Evolutionary conservation across 164 flowering plant species (phyloP).

Genomic region (Magnolia officinalis): DNA sequence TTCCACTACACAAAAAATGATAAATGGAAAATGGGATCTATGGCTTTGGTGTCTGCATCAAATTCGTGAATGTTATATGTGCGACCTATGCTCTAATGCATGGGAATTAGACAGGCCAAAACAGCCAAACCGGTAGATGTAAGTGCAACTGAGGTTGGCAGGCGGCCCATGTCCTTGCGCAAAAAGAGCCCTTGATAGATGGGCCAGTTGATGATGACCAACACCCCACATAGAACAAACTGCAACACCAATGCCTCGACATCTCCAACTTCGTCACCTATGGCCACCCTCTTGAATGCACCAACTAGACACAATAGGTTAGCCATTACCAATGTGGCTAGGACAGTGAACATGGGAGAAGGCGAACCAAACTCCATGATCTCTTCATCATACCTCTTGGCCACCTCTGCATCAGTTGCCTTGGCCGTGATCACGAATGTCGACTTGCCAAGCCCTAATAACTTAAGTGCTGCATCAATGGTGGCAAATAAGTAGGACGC

Average conservation of each 20-base stretch:
- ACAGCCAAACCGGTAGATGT: conserved; percentile 41
- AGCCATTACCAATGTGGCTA: conserved; percentile 23
- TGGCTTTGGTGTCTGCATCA: no score
- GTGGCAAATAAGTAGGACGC: conserved; percentile 27
- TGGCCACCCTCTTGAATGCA: conserved; percentile 14
- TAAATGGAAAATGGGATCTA: no score
- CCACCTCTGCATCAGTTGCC: conserved; percentile 27
- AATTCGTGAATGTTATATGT: no score
- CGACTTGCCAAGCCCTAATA: conserved; percentile 22
- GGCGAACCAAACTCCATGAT: conserved; percentile 35
- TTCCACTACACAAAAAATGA: no score
- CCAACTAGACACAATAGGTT: conserved; percentile 19
- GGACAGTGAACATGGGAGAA: conserved; percentile 33
- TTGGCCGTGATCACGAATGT: conserved; percentile 27
- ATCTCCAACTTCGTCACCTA: not conserved
- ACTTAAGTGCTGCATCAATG: conserved; percentile 14
- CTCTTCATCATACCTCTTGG: conserved; percentile 27
- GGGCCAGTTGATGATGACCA: conserved; percentile 54
- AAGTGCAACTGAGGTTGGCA: conserved; percentile 48
- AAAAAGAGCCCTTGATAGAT: conserved; percentile 56
- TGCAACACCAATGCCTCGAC: conserved; percentile 1
- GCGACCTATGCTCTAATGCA: no score
- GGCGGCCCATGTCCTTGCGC: conserved; percentile 59
- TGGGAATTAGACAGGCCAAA: not conserved
- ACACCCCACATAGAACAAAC: conserved; percentile 35